These are phyloP conservation scores for Hypoxylon fuscum DNA, from an alignment of 495 filamentous ascomycete species.

Conservation along the genomic window DNA sequence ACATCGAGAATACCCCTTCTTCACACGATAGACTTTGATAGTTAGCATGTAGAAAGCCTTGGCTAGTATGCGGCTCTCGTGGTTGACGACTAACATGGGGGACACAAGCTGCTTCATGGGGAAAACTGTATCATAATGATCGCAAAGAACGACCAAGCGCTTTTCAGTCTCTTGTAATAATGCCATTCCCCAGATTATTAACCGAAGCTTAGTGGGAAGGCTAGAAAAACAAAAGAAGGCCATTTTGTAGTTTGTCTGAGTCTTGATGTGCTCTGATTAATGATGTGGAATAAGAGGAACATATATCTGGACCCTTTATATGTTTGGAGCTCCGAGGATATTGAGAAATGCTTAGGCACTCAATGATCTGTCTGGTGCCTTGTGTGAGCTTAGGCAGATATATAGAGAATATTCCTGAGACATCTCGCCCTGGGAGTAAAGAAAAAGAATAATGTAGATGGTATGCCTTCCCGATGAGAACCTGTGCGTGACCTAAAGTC, in stretches of 20 bases:
- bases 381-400: too few species aligned
- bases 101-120: conserved; percentile 9
- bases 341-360: not conserved
- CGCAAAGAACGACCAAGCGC: not conserved
- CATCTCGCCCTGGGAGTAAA: not conserved
- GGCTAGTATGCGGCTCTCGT: conserved; percentile 18
- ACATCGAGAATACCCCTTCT: not conserved
- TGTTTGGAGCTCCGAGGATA: not conserved
- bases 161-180: conserved; percentile 1
- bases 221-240: conserved; percentile 2
- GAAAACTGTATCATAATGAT: not conserved
- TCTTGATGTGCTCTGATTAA: not conserved
- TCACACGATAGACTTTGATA: conserved; percentile 1
- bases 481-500: too few species aligned
- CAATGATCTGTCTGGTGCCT: not conserved
- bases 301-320: too few species aligned
- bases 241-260: conserved; percentile 7
- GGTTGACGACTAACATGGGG: conserved; percentile 7
- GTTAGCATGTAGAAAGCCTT: conserved; percentile 19
- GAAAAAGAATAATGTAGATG: not conserved
- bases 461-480: too few species aligned
- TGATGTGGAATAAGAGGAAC: not conserved
- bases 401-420: not conserved
- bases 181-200: conserved; percentile 7
- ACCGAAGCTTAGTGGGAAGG: conserved; percentile 12